phyloP scores from a whole-genome alignment of 768 basidiomycete genomes.

The Plicaturopsis crispa region DNA sequence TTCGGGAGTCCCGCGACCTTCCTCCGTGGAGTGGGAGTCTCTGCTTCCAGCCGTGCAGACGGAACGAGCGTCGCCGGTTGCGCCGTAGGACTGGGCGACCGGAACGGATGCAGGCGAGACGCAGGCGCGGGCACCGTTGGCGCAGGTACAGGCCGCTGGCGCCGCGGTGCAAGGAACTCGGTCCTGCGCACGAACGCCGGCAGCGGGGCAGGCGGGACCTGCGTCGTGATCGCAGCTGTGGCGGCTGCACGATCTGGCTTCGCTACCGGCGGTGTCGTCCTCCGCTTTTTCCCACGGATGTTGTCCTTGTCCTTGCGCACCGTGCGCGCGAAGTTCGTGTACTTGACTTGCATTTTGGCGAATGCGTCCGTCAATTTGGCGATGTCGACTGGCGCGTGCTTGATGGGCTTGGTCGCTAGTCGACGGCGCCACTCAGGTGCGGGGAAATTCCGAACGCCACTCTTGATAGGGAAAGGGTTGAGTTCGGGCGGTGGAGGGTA shows the following conservation, averaged over 20 bases:
- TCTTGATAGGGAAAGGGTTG: conserved; percentile 12
- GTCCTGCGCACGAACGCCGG: conserved; percentile 9
- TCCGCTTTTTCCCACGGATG: neutral
- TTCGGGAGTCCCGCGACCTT: conserved; percentile 19
- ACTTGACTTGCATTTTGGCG: conserved; percentile 6
- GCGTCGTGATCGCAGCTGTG: conserved; percentile 9
- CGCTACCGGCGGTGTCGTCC: neutral
- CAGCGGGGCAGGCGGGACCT: conserved; percentile 10
- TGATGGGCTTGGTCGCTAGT: neutral
- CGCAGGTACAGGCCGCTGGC: neutral
- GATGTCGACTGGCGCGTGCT: neutral
- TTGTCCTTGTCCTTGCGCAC: conserved; percentile 1
- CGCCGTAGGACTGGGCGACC: conserved; percentile 11
- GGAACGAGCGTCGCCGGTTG: neutral
- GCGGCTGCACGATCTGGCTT: conserved; percentile 5
- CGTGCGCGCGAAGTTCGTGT: neutral
- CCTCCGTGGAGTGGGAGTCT: neutral
- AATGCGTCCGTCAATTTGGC: conserved; percentile 7
- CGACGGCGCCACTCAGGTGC: conserved; percentile 6
- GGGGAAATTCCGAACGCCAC: conserved; percentile 2
- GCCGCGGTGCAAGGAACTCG: neutral
- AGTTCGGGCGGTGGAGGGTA: conserved; percentile 12
- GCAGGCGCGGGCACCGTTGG: neutral
- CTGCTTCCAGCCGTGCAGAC: neutral
- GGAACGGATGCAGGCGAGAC: conserved; percentile 11